Base-by-base conservation (phyloP, 345 rosid species). In the Viola odorata region DNA sequence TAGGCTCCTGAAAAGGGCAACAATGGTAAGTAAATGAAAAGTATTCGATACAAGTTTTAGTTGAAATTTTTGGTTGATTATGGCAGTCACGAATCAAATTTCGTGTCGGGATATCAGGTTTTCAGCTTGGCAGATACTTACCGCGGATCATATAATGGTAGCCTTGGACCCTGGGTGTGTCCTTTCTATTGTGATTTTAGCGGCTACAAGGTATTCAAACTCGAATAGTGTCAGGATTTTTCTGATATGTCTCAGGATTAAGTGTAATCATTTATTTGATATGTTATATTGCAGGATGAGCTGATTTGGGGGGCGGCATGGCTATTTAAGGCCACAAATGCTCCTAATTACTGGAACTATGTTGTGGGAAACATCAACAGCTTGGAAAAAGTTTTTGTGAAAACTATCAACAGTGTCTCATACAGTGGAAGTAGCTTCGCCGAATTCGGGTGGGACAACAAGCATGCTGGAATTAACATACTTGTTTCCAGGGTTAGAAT, bases 321-420 rank as follows among this genome's bases (percentile, higher is more conserved):
- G 75, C 38, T 71, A 10, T 71, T 44, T 17, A 64, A 15, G 57
- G 75, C 70, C 4, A 64, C 75, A 1, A 75, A 63, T 50, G 58
- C 50, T 3, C 44, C 69, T 44, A n/a, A 16, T 42, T 91, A 91
- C 69, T 76, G 83, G 78, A 67, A 62, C 11, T 86, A 77, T 50
- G 72, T 63, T 39, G 58, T 17, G 32, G 48, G 60, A 47, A 83
- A 82, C 58, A 57, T 50, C 14, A 61, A 65, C 41, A 50, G 76
- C 45, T 55, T 73, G 53, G 67, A 65, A 17, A 69, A 63, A 15
- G 11, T 47, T 1, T 55, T 12, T 7, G n/a, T n/a, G 0, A 17
- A 50, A 45, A 11, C 32, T 14, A 36, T 9, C 58, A 63, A 69
- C 16, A 69, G 50, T 1, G 4, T 42, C 11, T 23, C 55, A 23